A percentile compares a stretch with the other conserved stretches of the same genome.
Conservation (phyloP, 257 asterid species). For the Przewalskia tangutica region DNA sequence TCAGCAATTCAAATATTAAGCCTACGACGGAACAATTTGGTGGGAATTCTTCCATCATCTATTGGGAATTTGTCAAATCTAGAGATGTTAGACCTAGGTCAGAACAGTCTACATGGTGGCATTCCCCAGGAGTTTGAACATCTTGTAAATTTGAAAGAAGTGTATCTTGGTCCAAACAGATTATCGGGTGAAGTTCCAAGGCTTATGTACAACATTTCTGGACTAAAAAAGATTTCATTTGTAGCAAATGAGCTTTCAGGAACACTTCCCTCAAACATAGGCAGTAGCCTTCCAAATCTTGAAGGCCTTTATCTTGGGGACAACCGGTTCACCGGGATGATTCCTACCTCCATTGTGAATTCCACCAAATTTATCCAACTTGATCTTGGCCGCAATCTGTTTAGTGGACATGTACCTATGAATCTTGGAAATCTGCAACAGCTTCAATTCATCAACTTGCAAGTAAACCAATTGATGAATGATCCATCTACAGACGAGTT, state of each 20-base stretch:
- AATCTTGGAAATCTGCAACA: conserved; percentile 6
- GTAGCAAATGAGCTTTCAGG: conserved; percentile 8
- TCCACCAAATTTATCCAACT: neutral
- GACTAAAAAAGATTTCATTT: neutral
- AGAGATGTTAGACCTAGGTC: neutral
- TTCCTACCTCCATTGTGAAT: conserved; percentile 16
- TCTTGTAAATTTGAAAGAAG: neutral
- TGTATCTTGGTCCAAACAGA: neutral
- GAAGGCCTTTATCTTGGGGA: neutral
- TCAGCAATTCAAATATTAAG: neutral
- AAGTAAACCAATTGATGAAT: neutral
- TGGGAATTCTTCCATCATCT: neutral
- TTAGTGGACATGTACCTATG: conserved; percentile 16
- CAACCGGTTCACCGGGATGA: conserved; percentile 7
- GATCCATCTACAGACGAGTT: neutral
- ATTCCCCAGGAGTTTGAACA: conserved; percentile 15
- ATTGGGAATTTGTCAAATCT: neutral
- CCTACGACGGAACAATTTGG: neutral
- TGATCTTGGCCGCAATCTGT: neutral
- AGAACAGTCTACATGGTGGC: neutral
- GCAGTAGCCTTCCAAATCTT: conserved; percentile 10
- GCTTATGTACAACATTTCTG: conserved; percentile 13
- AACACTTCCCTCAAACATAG: neutral
- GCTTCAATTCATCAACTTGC: neutral
- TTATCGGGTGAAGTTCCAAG: conserved; percentile 15